A percentile compares a stretch with the other conserved stretches of the same genome.
These are phyloP conservation scores for Leptodontidium sp. DNA, from an alignment of 2,329 filamentous ascomycete species.

Conservation along the genomic window DNA sequence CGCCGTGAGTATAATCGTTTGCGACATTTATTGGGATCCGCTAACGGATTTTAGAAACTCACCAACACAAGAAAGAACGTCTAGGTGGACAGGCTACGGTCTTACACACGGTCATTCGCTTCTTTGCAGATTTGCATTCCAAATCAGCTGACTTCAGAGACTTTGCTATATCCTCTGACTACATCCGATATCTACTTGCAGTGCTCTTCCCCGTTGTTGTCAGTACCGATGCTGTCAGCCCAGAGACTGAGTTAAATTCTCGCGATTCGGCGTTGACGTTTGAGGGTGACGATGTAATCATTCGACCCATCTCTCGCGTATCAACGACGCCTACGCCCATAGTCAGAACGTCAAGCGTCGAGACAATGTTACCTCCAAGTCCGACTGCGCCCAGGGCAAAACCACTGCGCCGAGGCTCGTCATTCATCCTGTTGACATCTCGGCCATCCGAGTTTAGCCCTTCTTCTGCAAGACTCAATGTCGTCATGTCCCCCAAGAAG, in stretches of 20 bases:
- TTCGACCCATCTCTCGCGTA: constrained; percentile 61
- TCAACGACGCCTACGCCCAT: constrained; percentile 72
- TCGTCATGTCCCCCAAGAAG: constrained; percentile 66
- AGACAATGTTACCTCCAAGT: constrained; percentile 56
- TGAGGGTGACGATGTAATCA: constrained; percentile 84
- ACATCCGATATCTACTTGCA: constrained; percentile 79
- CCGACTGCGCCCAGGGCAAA: constrained; percentile 58
- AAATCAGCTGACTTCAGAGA: constrained; percentile 82
- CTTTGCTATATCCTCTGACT: constrained; percentile 81
- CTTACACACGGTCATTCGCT: constrained; percentile 79
- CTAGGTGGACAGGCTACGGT: constrained; percentile 68
- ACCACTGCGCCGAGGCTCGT: constrained; percentile 81
- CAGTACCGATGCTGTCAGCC: constrained; percentile 81
- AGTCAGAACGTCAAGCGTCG: constrained; percentile 74
- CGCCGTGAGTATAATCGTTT: constrained; percentile 53
- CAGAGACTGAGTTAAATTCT: constrained; percentile 87
- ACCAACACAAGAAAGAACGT: constrained; percentile 55
- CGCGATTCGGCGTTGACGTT: constrained; percentile 83
- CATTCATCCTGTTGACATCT: constrained; percentile 86
- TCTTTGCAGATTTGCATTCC: constrained; percentile 80
- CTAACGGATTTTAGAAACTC: constrained; percentile 46
- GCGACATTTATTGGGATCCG: no score
- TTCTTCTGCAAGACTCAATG: constrained; percentile 68
- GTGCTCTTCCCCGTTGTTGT: constrained; percentile 89
- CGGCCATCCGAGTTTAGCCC: constrained; percentile 66